A percentile compares a stretch with the other conserved stretches of the same genome.
Evolutionary conservation across 2,329 filamentous ascomycete species (phyloP).

Genomic region (Seiridium cupressi): DNA sequence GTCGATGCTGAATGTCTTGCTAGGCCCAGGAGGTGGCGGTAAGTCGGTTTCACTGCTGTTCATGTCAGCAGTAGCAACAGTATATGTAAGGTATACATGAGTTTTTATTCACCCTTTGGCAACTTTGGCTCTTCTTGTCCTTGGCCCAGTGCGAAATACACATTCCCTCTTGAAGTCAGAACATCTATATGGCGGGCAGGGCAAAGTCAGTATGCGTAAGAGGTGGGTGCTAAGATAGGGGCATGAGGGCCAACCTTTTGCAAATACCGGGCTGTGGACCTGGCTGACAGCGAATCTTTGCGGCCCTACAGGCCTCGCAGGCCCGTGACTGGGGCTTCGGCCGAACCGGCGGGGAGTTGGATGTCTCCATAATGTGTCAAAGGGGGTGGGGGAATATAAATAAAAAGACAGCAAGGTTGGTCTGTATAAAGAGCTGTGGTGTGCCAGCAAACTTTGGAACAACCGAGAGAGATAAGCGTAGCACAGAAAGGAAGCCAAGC

Average conservation of each 20-base stretch:
- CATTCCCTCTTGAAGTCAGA: slow-evolving; percentile 52
- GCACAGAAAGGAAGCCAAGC: too few relatives aligned
- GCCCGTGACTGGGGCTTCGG: slow-evolving; percentile 40
- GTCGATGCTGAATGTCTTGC: slow-evolving; percentile 53
- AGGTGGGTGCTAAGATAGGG: not conserved
- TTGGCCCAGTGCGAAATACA: slow-evolving; percentile 47
- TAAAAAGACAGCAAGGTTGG: not conserved
- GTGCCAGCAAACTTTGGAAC: not conserved
- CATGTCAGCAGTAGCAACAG: too few relatives aligned
- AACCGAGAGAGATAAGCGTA: too few relatives aligned
- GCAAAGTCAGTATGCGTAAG: not conserved
- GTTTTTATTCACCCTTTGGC: slow-evolving; percentile 37
- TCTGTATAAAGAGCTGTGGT: not conserved
- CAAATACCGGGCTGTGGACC: slow-evolving; percentile 48
- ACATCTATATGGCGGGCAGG: slow-evolving; percentile 35
- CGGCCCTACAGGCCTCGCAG: slow-evolving; percentile 52
- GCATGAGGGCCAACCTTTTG: slow-evolving; percentile 39
- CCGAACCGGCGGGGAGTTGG: slow-evolving; percentile 3
- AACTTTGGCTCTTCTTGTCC: slow-evolving; percentile 45
- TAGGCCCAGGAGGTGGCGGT: slow-evolving; percentile 35
- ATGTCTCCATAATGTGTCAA: not conserved
- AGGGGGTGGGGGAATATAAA: not conserved
- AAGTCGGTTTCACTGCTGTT: slow-evolving; percentile 16
- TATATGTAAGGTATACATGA: not conserved
- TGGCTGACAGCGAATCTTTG: slow-evolving; percentile 52